Percentiles rank a stretch among this genome's conserved stretches.
Conservation (phyloP, 805 yeast genomes). For the Jamesozyma gamospora region DNA sequence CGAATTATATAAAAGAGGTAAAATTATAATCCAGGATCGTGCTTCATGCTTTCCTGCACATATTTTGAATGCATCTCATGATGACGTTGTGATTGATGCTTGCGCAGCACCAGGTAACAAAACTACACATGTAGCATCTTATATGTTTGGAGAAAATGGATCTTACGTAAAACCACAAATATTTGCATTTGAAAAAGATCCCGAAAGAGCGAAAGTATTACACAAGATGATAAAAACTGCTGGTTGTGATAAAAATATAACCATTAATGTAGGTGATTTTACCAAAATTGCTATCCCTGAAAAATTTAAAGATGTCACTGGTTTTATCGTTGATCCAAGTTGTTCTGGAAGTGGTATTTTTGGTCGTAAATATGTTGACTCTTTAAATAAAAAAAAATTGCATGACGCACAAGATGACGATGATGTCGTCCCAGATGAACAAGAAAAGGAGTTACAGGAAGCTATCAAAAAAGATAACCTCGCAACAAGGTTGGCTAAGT, state of each 20-base stretch:
- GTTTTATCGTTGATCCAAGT: constrained; percentile 88
- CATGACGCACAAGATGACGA: constrained; percentile 12
- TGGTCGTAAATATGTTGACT: constrained; percentile 65
- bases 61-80: constrained; percentile 54
- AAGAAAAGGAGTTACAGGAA: constrained; percentile 26
- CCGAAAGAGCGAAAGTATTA: constrained; percentile 57
- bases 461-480: constrained; percentile 34
- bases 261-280: constrained; percentile 45
- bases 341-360: constrained; percentile 97
- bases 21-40: constrained; percentile 84
- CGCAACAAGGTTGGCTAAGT: constrained; percentile 40
- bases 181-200: constrained; percentile 81
- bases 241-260: constrained; percentile 39
- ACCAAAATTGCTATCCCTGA: constrained; percentile 34
- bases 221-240: constrained; percentile 74
- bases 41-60: constrained; percentile 96
- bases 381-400: constrained; percentile 24
- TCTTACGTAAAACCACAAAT: constrained; percentile 31
- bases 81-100: constrained; percentile 70
- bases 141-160: constrained; percentile 12
- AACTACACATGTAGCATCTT: constrained; percentile 69
- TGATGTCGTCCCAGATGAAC: constrained; percentile 29
- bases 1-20: constrained; percentile 63
- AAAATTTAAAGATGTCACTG: constrained; percentile 58
- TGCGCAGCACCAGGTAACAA: constrained; percentile 99